Percentiles rank a stretch among this genome's conserved stretches.
Conservation (phyloP, 106 monocot genomes). For the Platanthera zijinensis region DNA sequence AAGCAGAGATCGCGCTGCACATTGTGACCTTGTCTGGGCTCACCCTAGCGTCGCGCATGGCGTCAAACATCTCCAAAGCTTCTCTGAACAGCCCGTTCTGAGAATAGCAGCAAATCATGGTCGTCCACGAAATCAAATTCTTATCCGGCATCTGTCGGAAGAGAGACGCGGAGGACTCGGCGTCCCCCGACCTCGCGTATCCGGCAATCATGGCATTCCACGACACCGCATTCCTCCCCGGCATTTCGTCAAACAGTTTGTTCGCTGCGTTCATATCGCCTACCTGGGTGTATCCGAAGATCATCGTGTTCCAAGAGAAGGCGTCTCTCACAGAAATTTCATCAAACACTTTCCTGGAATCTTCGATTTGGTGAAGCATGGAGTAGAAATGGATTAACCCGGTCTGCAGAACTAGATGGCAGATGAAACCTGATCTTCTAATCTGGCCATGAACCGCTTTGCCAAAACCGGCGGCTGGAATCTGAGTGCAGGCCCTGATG, state of each 20-base stretch:
- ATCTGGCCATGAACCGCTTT: slow-evolving; percentile 32
- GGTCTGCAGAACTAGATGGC: slow-evolving; percentile 38
- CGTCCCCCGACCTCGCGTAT: slow-evolving; percentile 34
- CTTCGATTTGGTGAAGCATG: slow-evolving; percentile 1
- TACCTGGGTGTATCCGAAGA: slow-evolving; percentile 9
- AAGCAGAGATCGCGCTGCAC: slow-evolving; percentile 47
- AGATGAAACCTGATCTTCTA: slow-evolving; percentile 33
- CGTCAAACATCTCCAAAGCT: slow-evolving; percentile 33
- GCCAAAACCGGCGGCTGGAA: slow-evolving; percentile 9
- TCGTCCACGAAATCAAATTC: slow-evolving; percentile 61
- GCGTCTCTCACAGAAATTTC: slow-evolving; percentile 38
- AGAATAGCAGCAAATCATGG: slow-evolving; percentile 60
- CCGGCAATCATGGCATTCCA: slow-evolving; percentile 52
- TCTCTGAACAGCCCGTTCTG: slow-evolving; percentile 30
- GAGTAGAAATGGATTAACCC: slow-evolving; percentile 51
- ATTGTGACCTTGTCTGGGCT: slow-evolving; percentile 46
- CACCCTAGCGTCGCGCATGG: slow-evolving; percentile 30
- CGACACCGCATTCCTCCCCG: slow-evolving; percentile 23
- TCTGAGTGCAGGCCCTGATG: slow-evolving; percentile 34
- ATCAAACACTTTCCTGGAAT: slow-evolving; percentile 40
- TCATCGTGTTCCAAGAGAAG: slow-evolving; percentile 47
- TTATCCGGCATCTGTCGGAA: slow-evolving; percentile 40
- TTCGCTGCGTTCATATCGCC: slow-evolving; percentile 26
- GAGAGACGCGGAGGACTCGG: slow-evolving; percentile 28
- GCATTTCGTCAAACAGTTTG: slow-evolving; percentile 41